Evolutionary conservation across 805 yeast genomes (phyloP), one percentile per base, ranked within the genome.

Genomic region (Lachancea waltii): DNA sequence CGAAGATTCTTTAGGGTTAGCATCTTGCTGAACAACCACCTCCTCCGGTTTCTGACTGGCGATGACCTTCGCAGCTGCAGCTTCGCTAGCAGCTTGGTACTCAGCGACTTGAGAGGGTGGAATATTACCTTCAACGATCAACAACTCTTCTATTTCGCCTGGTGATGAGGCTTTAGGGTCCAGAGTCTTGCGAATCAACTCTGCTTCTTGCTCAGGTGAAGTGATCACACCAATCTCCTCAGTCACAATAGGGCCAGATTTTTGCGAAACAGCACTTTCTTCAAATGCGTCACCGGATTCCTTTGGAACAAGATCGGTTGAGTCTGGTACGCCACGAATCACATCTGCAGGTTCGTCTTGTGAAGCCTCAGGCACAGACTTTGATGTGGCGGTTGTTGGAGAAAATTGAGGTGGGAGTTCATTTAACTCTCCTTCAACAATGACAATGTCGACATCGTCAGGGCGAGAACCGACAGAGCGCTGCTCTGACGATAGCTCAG

Each of bases 31-130:
- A 20, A 40, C 51, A 19, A 25, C 29, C 11, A 67, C 47, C 45
- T 51, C 35, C 64, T 69, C 56, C 44, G 57, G 59, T 44, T 54
- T 64, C 38, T 63, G 65, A 16, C 57, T 67, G 36, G 51, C 55
- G 4, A 63, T 63, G 20, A 61, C 55, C 30, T 61, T 51, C 30
- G 54, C 58, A n/a, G 70, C 39, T 9, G 35, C 39, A 11, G 33
- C 35, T 8, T 36, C 40, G 24, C 39, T 38, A 10, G 43, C 36
- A 9, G 27, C 33, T 21, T 32, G 42, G 26, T 30, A 38, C 10
- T 37, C 40, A 18, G 38, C 39, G 15, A 35, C 15, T 19, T 40
- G 32, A 27, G 33, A 27, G 3, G 38, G 35, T 7, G 39, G 34
- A 14, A 35, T 22, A 16, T 35, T 32, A 10, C 34, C 36, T n/a